phyloP scores from a whole-genome alignment of 495 filamentous ascomycete species.

The Penicillium psychrofluorescens region DNA sequence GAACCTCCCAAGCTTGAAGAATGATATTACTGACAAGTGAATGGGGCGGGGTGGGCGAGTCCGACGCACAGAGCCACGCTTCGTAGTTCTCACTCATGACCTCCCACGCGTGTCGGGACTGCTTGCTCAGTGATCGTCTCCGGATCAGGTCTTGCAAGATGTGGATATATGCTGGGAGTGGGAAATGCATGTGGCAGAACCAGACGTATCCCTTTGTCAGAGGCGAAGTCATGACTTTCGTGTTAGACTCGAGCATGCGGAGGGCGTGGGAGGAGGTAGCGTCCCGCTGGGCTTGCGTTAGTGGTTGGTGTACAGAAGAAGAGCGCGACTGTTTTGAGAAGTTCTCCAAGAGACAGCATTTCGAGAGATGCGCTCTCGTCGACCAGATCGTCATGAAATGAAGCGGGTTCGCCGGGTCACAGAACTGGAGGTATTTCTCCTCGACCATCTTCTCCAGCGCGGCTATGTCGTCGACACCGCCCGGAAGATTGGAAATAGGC shows the following conservation, averaged over 20 bases:
- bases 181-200: conserved; percentile 41
- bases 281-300: conserved; percentile 28
- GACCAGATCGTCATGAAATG: conserved; percentile 48
- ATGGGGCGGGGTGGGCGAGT: not conserved
- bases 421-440: conserved; percentile 38
- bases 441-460: conserved; percentile 37
- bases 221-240: conserved; percentile 40
- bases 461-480: conserved; percentile 16
- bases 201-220: conserved; percentile 39
- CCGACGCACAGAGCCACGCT: conserved; percentile 19
- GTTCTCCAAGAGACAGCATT: conserved; percentile 37
- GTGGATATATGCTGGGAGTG: conserved; percentile 45
- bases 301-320: not conserved
- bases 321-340: conserved; percentile 23
- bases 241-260: conserved; percentile 39
- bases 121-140: conserved; percentile 19
- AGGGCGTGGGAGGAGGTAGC: conserved; percentile 32
- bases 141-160: conserved; percentile 37
- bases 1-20: conserved; percentile 40
- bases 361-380: conserved; percentile 36
- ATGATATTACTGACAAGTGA: conserved; percentile 20
- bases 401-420: conserved; percentile 41
- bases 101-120: conserved; percentile 36
- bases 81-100: conserved; percentile 45
- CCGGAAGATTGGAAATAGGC: conserved; percentile 22